Base-by-base conservation (phyloP, 164 flowering plant species). In the Dillenia suffruticosa region DNA sequence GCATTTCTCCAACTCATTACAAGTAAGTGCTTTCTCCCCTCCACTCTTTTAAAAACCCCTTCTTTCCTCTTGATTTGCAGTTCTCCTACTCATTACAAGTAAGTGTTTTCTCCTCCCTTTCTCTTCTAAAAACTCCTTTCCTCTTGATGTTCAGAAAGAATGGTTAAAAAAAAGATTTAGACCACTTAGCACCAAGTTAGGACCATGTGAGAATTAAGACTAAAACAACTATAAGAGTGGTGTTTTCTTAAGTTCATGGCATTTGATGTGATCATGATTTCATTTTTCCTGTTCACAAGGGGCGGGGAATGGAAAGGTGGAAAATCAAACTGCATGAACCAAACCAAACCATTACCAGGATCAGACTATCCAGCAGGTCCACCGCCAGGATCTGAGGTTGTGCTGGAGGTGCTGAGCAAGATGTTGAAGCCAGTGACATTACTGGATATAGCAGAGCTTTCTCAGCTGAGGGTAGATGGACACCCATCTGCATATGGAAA, bases 401-500 rank as follows among this genome's bases (percentile, higher is more conserved):
- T 78, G 57, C 71, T 65, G 54, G 57, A 53, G 1, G 81, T 76
- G 5, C 2, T 84, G 26, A 63, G 66, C 1, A 63, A 50, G 0
- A 78, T 82, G 73, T 57, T 15, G 47, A 77, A 51, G 17, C 69
- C 70, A 1, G 83, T 68, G 2, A 10, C 65, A 54, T 66, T 84
- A 63, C 77, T 84, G 0, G 84, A 82, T 54, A 65, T 82, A 0
- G 68, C 81, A 13, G 51, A 59, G 51, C 76, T 82, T 5, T 65
- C 86, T 8, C 84, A 80, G 49, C 68, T 84, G 17, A 63, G 86
- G 51, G 82, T 80, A 67, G 89, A 84, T 47, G 89, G 81, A 1
- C 89, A 84, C 24, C 89, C 89, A 2, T 78, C 84, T 1, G 15
- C 9, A 1, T 82, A 76, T 1, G 63, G 62, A 16, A 53, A 45